Evolutionary conservation across 78 protist species (phyloP).

Genomic region (Cavenderia fasciculata): DNA sequence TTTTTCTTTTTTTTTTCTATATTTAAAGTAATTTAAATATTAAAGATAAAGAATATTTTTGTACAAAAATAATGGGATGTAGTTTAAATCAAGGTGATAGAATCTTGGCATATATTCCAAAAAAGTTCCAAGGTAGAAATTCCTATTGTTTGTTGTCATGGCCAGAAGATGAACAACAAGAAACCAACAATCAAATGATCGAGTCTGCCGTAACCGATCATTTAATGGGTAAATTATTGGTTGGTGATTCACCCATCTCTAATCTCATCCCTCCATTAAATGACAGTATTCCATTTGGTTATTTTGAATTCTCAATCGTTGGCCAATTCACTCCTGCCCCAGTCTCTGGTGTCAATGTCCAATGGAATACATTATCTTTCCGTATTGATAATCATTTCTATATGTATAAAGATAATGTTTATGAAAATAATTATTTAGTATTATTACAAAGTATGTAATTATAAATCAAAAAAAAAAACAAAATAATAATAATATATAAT

Average conservation of each 20-base stretch:
- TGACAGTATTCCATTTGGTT: slow-evolving; percentile 6
- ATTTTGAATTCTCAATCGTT: neutral
- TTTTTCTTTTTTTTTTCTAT: neutral
- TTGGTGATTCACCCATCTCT: neutral
- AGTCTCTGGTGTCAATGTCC: neutral
- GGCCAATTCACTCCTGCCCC: neutral
- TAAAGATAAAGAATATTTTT: neutral
- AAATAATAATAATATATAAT: neutral
- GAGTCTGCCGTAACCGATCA: neutral
- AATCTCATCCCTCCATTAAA: slow-evolving; percentile 14
- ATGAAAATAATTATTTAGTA: neutral
- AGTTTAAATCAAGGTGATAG: neutral
- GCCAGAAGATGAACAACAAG: neutral
- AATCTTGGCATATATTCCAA: neutral
- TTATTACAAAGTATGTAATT: neutral
- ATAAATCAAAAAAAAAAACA: neutral
- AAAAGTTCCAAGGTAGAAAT: neutral
- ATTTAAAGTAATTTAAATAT: neutral
- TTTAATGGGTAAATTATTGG: neutral
- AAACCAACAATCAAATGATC: neutral
- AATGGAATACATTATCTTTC: neutral
- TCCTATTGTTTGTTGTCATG: neutral
- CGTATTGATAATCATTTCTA: slow-evolving; percentile 4
- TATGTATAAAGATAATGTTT: slow-evolving; percentile 8
- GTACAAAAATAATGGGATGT: neutral